Conservation (phyloP, 176 grass and related monocot genomes). For the Guadua angustifolia region DNA sequence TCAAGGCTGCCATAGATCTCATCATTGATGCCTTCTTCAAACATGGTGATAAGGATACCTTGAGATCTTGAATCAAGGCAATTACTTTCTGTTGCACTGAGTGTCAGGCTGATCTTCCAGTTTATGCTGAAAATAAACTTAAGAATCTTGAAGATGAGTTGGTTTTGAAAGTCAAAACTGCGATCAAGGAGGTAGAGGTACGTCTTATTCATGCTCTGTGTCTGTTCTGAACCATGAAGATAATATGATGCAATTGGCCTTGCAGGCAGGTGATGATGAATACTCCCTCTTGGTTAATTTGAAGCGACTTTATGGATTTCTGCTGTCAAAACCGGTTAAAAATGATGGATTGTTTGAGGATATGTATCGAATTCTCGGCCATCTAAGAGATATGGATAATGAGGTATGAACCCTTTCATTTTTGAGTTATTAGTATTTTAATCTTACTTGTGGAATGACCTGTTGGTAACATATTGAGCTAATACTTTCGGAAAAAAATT, state of each 20-base stretch:
- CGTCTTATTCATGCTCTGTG: constrained; percentile 31
- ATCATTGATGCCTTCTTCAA: constrained; percentile 95
- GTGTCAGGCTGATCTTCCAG: constrained; percentile 85
- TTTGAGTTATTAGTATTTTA: constrained; percentile 41
- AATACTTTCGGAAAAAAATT: too few species aligned
- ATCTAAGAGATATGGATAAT: constrained; percentile 90
- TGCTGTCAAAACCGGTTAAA: constrained; percentile 72
- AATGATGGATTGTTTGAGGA: constrained; percentile 82
- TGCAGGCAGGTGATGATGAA: constrained; percentile 97
- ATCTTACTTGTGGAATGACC: constrained; percentile 18
- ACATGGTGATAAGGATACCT: constrained; percentile 88
- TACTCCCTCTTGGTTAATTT: constrained; percentile 99
- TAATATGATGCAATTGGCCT: constrained; percentile 30
- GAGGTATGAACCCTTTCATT: constrained; percentile 58
- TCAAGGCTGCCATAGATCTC: constrained; percentile 81
- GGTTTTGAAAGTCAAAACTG: constrained; percentile 83
- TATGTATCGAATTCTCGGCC: constrained; percentile 75
- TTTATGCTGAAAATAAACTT: constrained; percentile 83
- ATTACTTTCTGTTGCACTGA: constrained; percentile 82
- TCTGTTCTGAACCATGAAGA: constrained; percentile 24
- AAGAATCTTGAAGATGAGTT: constrained; percentile 89
- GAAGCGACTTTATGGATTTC: constrained; percentile 93
- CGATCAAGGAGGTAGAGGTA: constrained; percentile 94
- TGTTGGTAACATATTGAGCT: constrained; percentile 18
- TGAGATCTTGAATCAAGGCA: constrained; percentile 92